Evolutionary conservation across 257 asterid species (phyloP).

Genomic region (Haberlea rhodopensis): DNA sequence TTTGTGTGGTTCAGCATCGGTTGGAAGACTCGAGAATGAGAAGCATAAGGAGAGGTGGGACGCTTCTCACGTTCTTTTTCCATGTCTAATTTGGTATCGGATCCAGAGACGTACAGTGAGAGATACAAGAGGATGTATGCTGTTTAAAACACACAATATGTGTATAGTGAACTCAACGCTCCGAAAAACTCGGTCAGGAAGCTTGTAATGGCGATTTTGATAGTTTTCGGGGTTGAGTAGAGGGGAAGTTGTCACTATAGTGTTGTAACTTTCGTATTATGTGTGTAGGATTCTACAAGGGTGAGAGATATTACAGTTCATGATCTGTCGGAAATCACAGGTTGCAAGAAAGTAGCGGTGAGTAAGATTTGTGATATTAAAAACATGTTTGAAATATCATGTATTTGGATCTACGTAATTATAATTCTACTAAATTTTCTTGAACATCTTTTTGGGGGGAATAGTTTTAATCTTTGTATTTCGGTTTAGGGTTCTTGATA

Average conservation of each 20-base stretch:
- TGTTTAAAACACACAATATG: slow-evolving; percentile 31
- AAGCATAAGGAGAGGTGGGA: slow-evolving; percentile 48
- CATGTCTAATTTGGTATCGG: slow-evolving; percentile 55
- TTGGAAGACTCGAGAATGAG: slow-evolving; percentile 82
- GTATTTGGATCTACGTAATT: not conserved
- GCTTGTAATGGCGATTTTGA: not conserved
- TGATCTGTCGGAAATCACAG: not conserved
- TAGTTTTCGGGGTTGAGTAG: not conserved
- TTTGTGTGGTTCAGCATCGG: slow-evolving; percentile 75
- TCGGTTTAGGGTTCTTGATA: no score
- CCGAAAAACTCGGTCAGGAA: not conserved
- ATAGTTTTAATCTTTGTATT: no score
- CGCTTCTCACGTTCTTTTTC: slow-evolving; percentile 75
- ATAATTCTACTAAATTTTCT: not conserved
- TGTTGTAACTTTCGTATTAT: not conserved
- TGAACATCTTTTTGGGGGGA: not conserved
- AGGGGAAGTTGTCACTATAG: not conserved
- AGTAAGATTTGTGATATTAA: not conserved
- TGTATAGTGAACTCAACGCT: not conserved
- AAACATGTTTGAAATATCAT: not conserved
- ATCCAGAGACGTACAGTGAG: slow-evolving; percentile 64
- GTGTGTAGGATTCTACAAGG: not conserved
- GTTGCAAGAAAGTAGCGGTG: not conserved
- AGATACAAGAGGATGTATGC: slow-evolving; percentile 84
- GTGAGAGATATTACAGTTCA: no score